Evolutionary conservation across 2,329 filamentous ascomycete genomes (phyloP), one percentile per base, ranked within the genome.

Genomic region (Aspergillus hortae): DNA sequence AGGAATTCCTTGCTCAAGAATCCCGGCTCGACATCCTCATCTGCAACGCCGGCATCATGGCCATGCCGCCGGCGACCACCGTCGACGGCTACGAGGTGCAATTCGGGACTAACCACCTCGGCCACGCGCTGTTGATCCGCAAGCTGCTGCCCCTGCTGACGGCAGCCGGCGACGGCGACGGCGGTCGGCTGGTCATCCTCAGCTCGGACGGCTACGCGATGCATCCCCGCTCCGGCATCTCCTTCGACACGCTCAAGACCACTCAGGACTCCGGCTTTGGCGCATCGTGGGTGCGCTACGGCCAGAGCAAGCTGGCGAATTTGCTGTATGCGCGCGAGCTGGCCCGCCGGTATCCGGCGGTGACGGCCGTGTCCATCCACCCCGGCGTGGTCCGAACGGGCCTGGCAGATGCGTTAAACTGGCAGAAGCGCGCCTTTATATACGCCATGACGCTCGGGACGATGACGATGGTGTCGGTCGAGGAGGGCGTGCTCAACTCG

Each of bases 51-150:
- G 77, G 74, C 1, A 66, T 78, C 32, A 77, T 79, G 71, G 71
- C 67, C 1, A 57, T 56, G n/a, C 67, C 73, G 3, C 61, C 71
- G 0, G 67, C 51, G 3, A 56, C 72, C 11, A 77, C 75, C 4
- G 59, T 63, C 23, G 73, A 80, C 15, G 77, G 77, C 12, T 80
- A 78, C 52, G 79, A 81, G 57, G 56, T 74, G 9, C 73, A 79
- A 53, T 78, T 80, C 52, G 76, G 72, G 1, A 76, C 71, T 2
- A 81, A 81, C 51, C 75, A 80, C 58, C 57, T 80, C 36, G 77
- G 77, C 14, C 77, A 80, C 48, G 19, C 40, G 14, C 40, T 42
- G n/a, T 15, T 42, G 40, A 42, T 56, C 25, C 48, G 21, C 7
- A 52, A 43, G 23, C 40, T 58, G 9, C 52, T 58, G 4, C 58